Base-by-base conservation (phyloP, 1,284 basidiomycete genomes). In the Bondarzewia mesenterica region DNA sequence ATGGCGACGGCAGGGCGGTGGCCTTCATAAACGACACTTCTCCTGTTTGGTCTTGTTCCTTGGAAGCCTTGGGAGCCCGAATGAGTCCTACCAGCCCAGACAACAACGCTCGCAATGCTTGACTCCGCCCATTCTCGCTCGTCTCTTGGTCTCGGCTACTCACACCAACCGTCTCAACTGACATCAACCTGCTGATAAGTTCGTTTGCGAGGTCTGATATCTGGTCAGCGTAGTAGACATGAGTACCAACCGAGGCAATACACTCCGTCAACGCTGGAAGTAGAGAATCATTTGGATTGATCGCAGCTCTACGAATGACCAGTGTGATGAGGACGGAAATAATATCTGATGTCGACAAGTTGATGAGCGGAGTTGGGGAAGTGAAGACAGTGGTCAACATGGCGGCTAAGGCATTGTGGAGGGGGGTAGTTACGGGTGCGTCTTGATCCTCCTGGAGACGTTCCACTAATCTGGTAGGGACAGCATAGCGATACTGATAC, bases 171-270 rank as follows among this genome's bases (percentile, higher is more conserved):
- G 77, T 71, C 59, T 92, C 87, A 21, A 92, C 70, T 0, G 74
- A 68, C 4, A 79, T 71, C n/a, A 97, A 75, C 21, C 90, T 81
- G 50, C 77, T 79, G 37, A 91, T 80, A 23, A 95, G 71, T 64
- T 96, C 93, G 53, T 83, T 84, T 12, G 90, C 83, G 46, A 97
- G 82, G 63, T 97, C 94, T 61, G 92, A 90, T 53, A 95, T 90
- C 68, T 99, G 95, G 62, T 97, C 95, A 42, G 91, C 88, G 63
- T 98, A 97, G 71, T 96, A 95, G 48, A 95, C 82, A 62, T 96
- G 92, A 6, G 85, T 82, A 26, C 89, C 88, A 16, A 98, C 73
- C 1, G 91, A 88, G 5, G 89, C 74, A 48, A 96, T 86, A 59
- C 89, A 89, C 50, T 83, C 75, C 7, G 95, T 85, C 36, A 95